Evolutionary conservation across 306 rosid genomes (phyloP).

Genomic region (Echinosophora koreensis): DNA sequence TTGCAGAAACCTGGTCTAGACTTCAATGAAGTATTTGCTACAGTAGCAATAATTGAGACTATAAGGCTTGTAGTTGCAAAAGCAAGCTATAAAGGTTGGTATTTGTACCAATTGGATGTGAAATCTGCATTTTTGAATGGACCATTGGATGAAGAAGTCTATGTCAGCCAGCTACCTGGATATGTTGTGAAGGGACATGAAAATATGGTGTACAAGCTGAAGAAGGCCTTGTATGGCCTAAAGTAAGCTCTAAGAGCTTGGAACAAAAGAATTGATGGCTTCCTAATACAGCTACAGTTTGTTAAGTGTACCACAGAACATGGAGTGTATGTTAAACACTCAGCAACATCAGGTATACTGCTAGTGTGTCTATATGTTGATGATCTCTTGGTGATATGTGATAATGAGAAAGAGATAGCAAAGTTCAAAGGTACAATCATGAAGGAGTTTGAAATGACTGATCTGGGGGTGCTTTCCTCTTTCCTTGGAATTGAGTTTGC

Average conservation of each 20-base stretch:
- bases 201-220: background rate
- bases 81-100: background rate
- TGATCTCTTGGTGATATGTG: background rate
- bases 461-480: background rate
- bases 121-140: background rate
- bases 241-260: background rate
- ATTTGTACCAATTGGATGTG: background rate
- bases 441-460: background rate
- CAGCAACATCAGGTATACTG: too few relatives aligned
- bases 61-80: background rate
- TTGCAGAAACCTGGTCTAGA: background rate
- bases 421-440: too few relatives aligned
- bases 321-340: background rate
- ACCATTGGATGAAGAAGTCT: background rate
- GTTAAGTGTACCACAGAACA: too few relatives aligned
- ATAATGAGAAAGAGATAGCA: background rate
- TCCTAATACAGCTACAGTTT: background rate
- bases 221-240: too few relatives aligned
- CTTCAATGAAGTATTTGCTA: background rate
- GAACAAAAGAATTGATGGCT: background rate
- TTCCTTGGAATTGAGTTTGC: background rate
- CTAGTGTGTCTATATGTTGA: background rate
- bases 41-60: background rate
- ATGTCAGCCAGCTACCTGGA: background rate
- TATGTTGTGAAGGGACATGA: background rate